phyloP scores from a whole-genome alignment of 441 rosid species.

The Corymbia calophylla region DNA sequence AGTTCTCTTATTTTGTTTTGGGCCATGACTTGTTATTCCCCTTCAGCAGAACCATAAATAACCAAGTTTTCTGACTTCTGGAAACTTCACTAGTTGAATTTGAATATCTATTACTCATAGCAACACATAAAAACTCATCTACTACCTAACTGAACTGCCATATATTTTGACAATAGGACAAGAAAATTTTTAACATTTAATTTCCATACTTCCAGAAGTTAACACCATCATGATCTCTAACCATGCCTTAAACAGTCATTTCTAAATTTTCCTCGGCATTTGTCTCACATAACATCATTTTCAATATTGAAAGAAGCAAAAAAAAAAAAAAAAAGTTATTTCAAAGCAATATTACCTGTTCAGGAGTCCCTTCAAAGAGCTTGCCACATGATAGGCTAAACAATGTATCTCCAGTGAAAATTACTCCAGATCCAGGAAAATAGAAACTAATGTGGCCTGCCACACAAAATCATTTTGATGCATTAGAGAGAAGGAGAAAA shows the following conservation, averaged over 20 bases:
- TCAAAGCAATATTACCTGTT: slow-evolving; percentile 43
- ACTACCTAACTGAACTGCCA: not conserved
- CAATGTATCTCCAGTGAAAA: slow-evolving; percentile 92
- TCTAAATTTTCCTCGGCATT: not conserved
- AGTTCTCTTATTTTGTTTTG: not conserved
- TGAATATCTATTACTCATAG: not conserved
- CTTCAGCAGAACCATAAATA: not conserved
- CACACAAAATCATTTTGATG: not conserved
- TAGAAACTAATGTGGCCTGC: slow-evolving; percentile 95
- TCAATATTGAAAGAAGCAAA: not conserved
- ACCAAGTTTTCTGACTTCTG: not conserved
- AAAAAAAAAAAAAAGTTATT: not conserved
- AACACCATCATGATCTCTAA: not conserved
- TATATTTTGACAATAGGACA: not conserved
- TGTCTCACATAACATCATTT: not conserved
- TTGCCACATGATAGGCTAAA: slow-evolving; percentile 98
- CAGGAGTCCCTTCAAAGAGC: slow-evolving; percentile 93
- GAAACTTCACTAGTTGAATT: not conserved
- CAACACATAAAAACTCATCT: not conserved
- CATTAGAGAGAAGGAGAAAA: slow-evolving; percentile 1
- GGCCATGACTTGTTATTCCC: not conserved
- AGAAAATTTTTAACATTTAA: not conserved
- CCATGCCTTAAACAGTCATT: not conserved
- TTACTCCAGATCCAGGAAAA: slow-evolving; percentile 80
- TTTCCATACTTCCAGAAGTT: not conserved